Evolutionary conservation across 2,329 filamentous ascomycete species (phyloP), one percentile per base, ranked within the genome.

Genomic region (Uncinocarpus reesii): DNA sequence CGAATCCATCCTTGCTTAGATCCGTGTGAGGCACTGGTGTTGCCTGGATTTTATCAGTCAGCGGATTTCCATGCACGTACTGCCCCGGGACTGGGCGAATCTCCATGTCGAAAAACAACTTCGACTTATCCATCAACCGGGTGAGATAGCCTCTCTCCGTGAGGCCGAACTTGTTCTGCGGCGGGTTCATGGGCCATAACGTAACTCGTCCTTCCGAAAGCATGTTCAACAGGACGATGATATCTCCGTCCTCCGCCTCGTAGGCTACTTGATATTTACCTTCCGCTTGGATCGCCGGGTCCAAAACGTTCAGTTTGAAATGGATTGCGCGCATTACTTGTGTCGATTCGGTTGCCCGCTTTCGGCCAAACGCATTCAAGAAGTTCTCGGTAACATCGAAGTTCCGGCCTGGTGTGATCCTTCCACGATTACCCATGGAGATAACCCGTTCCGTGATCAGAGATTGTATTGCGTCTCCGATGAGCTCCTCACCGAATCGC

Each of bases 121-220:
- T 60, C 4, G 54, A 55, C 51, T 68, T 71, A 52, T 74, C 68
- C 57, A 75, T 69, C 31, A 65, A 58, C 11, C 70, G 60, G 0
- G 71, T 72, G 36, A 69, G 58, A 46, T 75, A 75, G 8, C 66
- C 66, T 7, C 66, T 64, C 7, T 71, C 67, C 7, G 66, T 69
- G 3, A 74, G 60, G 7, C 72, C 72, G 51, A 67, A 74, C 52
- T 68, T 67, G 38, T 68, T 62, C 13, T 61, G 58, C 2, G 71
- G 71, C 1, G 66, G 61, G 44, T 71, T 63, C 1, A 58, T 57
- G 2, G 70, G 66, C 10, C 54, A 52, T 3, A 72, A 48, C 6
- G 53, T 54, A 28, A 74, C 51, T 18, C 61, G 58, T 1, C 66
- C 62, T 6, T 59, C 47, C 1, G 65, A 59, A 7, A 60, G 48